Percentiles rank a stretch among this genome's conserved stretches.
Conservation (phyloP, 768 basidiomycete genomes). For the Kwoniella heveanensis region DNA sequence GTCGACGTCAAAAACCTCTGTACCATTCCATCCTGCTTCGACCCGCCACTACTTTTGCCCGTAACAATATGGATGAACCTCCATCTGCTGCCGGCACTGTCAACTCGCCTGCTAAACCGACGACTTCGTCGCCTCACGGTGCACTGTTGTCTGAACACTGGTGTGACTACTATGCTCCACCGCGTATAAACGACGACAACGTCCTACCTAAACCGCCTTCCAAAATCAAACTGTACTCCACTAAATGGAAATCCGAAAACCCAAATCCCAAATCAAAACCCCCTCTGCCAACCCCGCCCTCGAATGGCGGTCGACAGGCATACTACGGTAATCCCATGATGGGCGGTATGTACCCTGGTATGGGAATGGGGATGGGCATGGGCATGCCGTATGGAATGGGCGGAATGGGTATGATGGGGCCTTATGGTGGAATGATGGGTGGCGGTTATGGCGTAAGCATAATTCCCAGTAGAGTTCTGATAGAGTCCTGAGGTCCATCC, state of each 20-base stretch:
- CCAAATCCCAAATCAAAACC: constrained; percentile 34
- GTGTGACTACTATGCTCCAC: constrained; percentile 31
- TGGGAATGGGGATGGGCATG: constrained; percentile 34
- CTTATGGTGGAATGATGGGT: not conserved
- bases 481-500: no score
- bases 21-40: constrained; percentile 1
- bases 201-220: constrained; percentile 32
- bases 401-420: constrained; percentile 19
- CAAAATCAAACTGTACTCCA: constrained; percentile 27
- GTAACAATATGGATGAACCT: not conserved
- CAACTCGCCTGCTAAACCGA: not conserved
- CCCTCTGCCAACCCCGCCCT: not conserved
- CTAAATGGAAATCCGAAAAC: constrained; percentile 46
- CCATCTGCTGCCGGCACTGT: not conserved
- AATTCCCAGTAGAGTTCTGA: not conserved
- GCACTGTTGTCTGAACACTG: constrained; percentile 18
- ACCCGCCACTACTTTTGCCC: not conserved
- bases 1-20: constrained; percentile 5
- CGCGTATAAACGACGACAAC: constrained; percentile 5
- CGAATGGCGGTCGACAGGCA: constrained; percentile 26
- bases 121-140: constrained; percentile 1
- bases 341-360: constrained; percentile 30
- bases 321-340: constrained; percentile 34
- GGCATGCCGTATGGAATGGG: constrained; percentile 32
- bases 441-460: constrained; percentile 7